Evolutionary conservation across 2,329 filamentous ascomycete species (phyloP).

Genomic region (Phialocephala sp.): DNA sequence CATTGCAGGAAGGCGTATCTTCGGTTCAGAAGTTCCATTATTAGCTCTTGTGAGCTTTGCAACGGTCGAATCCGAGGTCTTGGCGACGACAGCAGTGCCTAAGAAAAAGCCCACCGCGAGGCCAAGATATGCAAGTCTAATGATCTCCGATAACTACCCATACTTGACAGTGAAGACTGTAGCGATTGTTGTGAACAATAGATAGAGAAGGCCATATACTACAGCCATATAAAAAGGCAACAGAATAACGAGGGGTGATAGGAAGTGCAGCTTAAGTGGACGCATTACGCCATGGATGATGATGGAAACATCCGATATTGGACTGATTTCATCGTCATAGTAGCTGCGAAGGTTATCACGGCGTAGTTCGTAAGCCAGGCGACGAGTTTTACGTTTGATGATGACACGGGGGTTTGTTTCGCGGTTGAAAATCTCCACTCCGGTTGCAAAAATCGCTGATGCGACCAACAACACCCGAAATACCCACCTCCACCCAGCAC

Average conservation of each 20-base stretch:
- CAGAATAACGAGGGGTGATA: constrained; percentile 46
- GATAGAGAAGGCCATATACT: constrained; percentile 58
- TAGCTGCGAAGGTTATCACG: constrained; percentile 49
- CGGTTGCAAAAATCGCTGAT: constrained; percentile 39
- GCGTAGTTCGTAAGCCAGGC: constrained; percentile 49
- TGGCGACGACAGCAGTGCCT: constrained; percentile 48
- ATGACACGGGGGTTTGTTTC: constrained; percentile 56
- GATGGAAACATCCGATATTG: background rate
- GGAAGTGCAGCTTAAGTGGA: constrained; percentile 50
- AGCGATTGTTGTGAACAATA: constrained; percentile 55
- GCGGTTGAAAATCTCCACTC: constrained; percentile 48
- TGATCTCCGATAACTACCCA: constrained; percentile 47
- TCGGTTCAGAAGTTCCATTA: constrained; percentile 41
- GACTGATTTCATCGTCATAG: constrained; percentile 45
- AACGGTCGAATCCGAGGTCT: constrained; percentile 51
- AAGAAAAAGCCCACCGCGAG: constrained; percentile 48
- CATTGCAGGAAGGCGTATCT: constrained; percentile 50
- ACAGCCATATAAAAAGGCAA: constrained; percentile 55
- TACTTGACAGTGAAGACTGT: constrained; percentile 54
- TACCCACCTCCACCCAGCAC: constrained; percentile 53
- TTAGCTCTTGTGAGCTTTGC: constrained; percentile 51
- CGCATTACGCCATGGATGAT: constrained; percentile 44
- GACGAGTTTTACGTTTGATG: constrained; percentile 50
- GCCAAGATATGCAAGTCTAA: constrained; percentile 50
- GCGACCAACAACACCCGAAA: constrained; percentile 51